These are phyloP conservation scores for Ascosphaera apis DNA, from an alignment of 2,329 filamentous ascomycete species.

Conservation along the genomic window DNA sequence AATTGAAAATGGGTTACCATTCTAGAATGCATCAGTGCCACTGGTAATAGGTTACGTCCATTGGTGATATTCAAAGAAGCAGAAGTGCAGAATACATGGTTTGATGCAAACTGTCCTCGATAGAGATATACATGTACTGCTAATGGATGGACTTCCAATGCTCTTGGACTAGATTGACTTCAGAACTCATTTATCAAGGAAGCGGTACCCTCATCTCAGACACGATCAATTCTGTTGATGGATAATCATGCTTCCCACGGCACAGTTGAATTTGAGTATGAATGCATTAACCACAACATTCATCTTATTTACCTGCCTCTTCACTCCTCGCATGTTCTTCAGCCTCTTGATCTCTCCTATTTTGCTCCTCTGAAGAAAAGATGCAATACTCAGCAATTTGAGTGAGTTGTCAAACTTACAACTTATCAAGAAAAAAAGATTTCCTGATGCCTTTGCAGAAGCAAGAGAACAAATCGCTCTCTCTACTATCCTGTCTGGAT, in stretches of 20 bases:
- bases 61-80: background rate
- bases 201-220: background rate
- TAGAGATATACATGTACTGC: background rate
- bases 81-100: background rate
- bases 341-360: conserved; percentile 1
- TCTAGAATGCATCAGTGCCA: background rate
- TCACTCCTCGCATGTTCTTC: conserved; percentile 1
- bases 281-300: conserved; percentile 2
- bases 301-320: conserved; percentile 3
- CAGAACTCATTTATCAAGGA: background rate
- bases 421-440: no score
- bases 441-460: no score
- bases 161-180: conserved; percentile 1
- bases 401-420: no score
- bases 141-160: conserved; percentile 2
- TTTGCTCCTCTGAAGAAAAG: background rate
- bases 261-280: conserved; percentile 1
- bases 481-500: no score
- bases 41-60: background rate
- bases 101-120: background rate
- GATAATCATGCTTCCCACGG: conserved; percentile 1
- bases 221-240: conserved; percentile 1
- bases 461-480: no score
- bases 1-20: conserved; percentile 2
- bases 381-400: background rate